A percentile compares a stretch with the other conserved stretches of the same genome.
These are phyloP conservation scores for Scheffersomyces lignosus DNA, from an alignment of 805 yeast species.

Conservation along the genomic window DNA sequence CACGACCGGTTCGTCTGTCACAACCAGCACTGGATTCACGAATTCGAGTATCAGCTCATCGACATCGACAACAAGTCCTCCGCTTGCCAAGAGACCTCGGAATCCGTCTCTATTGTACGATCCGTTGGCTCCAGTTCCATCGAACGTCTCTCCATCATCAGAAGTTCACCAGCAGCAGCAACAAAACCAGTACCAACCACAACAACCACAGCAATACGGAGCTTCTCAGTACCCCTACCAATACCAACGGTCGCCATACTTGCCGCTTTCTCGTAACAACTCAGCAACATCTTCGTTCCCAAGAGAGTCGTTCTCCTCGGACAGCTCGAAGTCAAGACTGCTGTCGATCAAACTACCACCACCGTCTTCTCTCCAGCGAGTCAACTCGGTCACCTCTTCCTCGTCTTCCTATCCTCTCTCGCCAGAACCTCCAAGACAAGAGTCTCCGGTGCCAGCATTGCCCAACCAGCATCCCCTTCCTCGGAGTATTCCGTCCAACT, in stretches of 20 bases:
- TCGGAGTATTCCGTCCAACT: conserved; percentile 1
- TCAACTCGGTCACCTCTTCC: not conserved
- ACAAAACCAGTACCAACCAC: conserved; percentile 5
- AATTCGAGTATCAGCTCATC: too few species aligned
- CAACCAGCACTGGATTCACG: not conserved
- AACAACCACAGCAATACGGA: conserved; percentile 5
- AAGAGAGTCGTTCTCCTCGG: conserved; percentile 6
- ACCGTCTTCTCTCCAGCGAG: conserved; percentile 18
- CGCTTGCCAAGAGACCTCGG: conserved; percentile 29
- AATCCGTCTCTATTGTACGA: conserved; percentile 50
- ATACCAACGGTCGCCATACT: conserved; percentile 2
- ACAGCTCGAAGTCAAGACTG: too few species aligned
- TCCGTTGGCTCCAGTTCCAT: conserved; percentile 48
- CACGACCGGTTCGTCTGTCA: not conserved
- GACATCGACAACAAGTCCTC: not conserved
- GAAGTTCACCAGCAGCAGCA: conserved; percentile 7
- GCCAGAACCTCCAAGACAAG: conserved; percentile 4
- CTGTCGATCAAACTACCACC: conserved; percentile 18
- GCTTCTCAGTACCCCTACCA: conserved; percentile 3
- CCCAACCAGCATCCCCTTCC: conserved; percentile 6
- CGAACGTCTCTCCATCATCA: conserved; percentile 3
- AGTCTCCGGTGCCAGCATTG: conserved; percentile 2
- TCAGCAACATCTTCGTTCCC: not conserved
- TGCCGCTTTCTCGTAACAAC: conserved; percentile 1
- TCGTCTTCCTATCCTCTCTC: not conserved